Base-by-base conservation (phyloP, 2,329 filamentous ascomycete genomes). In the Colletotrichum salicis region DNA sequence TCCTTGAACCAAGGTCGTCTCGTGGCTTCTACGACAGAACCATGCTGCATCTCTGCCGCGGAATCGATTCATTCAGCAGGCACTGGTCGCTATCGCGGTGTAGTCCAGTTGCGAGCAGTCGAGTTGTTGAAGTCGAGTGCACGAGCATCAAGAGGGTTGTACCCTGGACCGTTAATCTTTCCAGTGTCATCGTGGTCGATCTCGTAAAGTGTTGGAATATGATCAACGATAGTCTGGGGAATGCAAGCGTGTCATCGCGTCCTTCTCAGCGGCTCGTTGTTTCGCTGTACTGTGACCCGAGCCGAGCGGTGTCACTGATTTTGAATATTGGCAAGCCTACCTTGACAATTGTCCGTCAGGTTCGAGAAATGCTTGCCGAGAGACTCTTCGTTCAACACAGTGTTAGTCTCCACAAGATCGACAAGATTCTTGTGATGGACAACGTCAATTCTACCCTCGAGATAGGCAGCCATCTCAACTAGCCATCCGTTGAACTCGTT, bases 401-500 rank as follows among this genome's bases (percentile, higher is more conserved):
- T 72, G 27, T 78, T 77, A 4, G 74, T 75, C 74, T 85, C 83
- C 12, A 89, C 84, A 56, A 88, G 76, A 37, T 78, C 74, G 15
- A 87, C 79, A 41, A 89, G 75, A 64, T 75, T 80, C 73, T 79
- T 78, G 76, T 89, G 83, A 7, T 78, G 78, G 35, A 78, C 75
- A 59, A 85, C 77, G 62, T 81, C 78, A 12, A 83, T 64, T 22
- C 75, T 76, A 22, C 74, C 71, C 51, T 78, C 78, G 4, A 87
- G 78, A 35, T 82, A 82, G 22, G 74, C 76, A 6, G 84, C 85
- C 75, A 80, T 86, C 51, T 86, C 85, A 41, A 86, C 80, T 22
- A 90, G 79, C 84, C 87, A 90, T 64, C 89, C 89, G 76, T 91
- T 91, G 75, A 91, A 87, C 74, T 90, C 88, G 61, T 82, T 78